Evolutionary conservation across 352 stramenopile species (phyloP), one percentile per base, ranked within the genome.

Genomic region (Ophiocytium majus): DNA sequence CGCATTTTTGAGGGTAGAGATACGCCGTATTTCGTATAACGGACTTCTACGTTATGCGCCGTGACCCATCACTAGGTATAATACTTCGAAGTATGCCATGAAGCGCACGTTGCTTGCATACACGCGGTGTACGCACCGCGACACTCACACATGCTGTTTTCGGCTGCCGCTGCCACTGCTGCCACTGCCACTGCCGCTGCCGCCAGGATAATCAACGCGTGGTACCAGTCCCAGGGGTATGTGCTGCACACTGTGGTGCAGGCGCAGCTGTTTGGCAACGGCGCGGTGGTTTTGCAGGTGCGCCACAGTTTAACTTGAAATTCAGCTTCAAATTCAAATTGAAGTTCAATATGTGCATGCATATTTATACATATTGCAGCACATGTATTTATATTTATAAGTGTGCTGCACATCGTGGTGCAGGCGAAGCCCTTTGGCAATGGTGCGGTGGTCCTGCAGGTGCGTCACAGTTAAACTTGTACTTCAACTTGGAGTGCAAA

Each of bases 211-310:
- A 81, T 81, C 75, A 81, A 81, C 17, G 32, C 5, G 10, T 81
- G 75, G 75, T 81, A 81, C 36, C 10, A 57, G 1, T 37, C 19
- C 1, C 31, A 81, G 31, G 75, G 75, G 5, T 81, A 81, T 17
- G 75, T 36, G 19, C 75, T 81, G 75, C 1, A 17, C 36, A 81
- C 75, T 63, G 75, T 81, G 10, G 31, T 43, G 31, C 10, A 81
- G 32, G 75, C 75, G 5, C 9, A 0, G 5, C 5, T 81, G 1
- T 81, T 81, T 43, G 10, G 10, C 19, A 50, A 50, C 17, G 75
- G 75, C 32, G 36, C 75, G 32, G 75, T 81, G 5, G 75, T 81
- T 1, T 9, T 81, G 75, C 75, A 81, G 32, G 75, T 78, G 66
- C 35, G 43, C 43, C 14, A 14, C 43, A 14, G 43, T 14, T 57